Percentiles rank a stretch among this genome's conserved stretches.
Evolutionary conservation across 805 yeast species (phyloP).

Genomic region (Spathaspora boniae): DNA sequence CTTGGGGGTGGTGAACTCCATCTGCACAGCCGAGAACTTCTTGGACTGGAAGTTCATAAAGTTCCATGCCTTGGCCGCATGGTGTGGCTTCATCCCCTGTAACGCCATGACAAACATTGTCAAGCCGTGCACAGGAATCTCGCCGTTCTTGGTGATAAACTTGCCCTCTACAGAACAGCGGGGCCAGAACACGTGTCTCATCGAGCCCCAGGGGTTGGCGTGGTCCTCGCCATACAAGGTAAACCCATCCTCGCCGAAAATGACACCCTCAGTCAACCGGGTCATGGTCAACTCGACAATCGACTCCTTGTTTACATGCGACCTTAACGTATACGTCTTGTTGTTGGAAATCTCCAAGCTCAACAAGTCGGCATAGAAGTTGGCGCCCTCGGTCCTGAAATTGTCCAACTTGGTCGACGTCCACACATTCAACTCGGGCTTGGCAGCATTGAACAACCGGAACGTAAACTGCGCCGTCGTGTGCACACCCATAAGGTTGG

Average conservation of each 20-base stretch:
- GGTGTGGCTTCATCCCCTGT: slow-evolving; percentile 99
- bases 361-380: slow-evolving; percentile 75
- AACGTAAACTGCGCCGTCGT: slow-evolving; percentile 94
- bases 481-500: slow-evolving; percentile 83
- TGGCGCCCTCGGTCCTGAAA: slow-evolving; percentile 66
- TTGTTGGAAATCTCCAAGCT: slow-evolving; percentile 57
- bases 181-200: slow-evolving; percentile 98
- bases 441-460: slow-evolving; percentile 58
- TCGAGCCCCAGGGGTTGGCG: slow-evolving; percentile 90
- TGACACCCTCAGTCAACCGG: slow-evolving; percentile 72
- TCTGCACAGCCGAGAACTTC: slow-evolving; percentile 68
- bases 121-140: slow-evolving; percentile 38
- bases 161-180: slow-evolving; percentile 71
- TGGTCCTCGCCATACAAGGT: slow-evolving; percentile 84
- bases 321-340: slow-evolving; percentile 48
- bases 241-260: slow-evolving; percentile 84
- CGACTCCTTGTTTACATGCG: slow-evolving; percentile 66
- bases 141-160: slow-evolving; percentile 38
- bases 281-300: slow-evolving; percentile 65
- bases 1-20: slow-evolving; percentile 94
- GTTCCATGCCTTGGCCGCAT: slow-evolving; percentile 97
- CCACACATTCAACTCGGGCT: slow-evolving; percentile 63
- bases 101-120: slow-evolving; percentile 93
- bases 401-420: slow-evolving; percentile 86
- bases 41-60: slow-evolving; percentile 84